Evolutionary conservation across 1,284 basidiomycete genomes (phyloP).

Genomic region (Takashimella tepidaria): DNA sequence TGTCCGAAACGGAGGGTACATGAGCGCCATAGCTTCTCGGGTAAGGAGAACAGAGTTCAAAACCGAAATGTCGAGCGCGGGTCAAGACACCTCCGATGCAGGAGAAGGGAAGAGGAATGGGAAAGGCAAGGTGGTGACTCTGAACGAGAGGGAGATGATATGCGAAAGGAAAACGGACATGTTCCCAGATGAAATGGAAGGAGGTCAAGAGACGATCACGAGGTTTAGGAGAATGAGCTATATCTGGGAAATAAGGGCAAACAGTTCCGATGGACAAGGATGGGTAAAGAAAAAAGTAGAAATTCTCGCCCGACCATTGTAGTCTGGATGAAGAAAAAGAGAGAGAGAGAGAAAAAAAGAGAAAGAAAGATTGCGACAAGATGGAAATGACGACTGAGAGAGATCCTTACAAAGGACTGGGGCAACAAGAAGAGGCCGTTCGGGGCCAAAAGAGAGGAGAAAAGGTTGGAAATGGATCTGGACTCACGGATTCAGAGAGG

Average conservation of each 20-base stretch:
- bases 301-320: background rate
- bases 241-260: background rate
- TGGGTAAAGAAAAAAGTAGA: background rate
- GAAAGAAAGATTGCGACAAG: background rate
- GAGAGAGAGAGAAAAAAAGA: background rate
- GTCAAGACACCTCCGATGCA: too few species aligned
- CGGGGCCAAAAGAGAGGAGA: background rate
- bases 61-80: background rate
- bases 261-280: background rate
- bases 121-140: too few species aligned
- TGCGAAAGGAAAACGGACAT: too few species aligned
- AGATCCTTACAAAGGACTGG: background rate
- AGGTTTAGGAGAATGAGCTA: background rate
- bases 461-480: background rate
- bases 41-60: too few species aligned
- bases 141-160: too few species aligned
- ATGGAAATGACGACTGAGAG: background rate
- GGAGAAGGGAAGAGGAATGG: background rate
- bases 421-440: background rate
- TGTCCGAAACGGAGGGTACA: background rate
- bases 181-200: too few species aligned
- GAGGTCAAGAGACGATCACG: background rate
- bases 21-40: background rate
- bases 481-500: too few species aligned
- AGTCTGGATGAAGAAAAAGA: background rate